Conservation (phyloP, 2,329 filamentous ascomycete species). For the Claviceps maximensis region DNA sequence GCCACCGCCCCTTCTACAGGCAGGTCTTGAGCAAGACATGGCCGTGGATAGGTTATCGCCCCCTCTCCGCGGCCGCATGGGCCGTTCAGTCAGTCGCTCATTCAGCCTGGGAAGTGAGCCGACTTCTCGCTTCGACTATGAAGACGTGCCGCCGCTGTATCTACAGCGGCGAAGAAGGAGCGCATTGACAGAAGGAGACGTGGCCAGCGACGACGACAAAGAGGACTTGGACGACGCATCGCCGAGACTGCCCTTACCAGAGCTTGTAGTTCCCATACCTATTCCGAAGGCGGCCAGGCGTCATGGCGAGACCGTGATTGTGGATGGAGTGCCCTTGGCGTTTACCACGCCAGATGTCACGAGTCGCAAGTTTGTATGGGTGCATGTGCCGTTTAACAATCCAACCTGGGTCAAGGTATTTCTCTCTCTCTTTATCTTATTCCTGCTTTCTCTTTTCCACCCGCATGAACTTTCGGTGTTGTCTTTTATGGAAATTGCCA, state of each 20-base stretch:
- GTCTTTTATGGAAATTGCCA: too few species aligned
- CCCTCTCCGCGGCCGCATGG: slow-evolving; percentile 17
- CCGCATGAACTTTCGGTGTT: too few species aligned
- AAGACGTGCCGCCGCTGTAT: slow-evolving; percentile 20
- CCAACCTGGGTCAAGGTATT: slow-evolving; percentile 43
- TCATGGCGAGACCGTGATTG: slow-evolving; percentile 15
- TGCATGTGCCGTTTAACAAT: slow-evolving; percentile 44
- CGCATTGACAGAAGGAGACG: slow-evolving; percentile 9
- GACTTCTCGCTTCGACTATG: slow-evolving; percentile 18
- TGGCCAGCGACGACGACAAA: slow-evolving; percentile 11
- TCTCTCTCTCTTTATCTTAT: neutral
- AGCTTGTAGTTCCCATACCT: too few species aligned
- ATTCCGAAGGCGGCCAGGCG: slow-evolving; percentile 7
- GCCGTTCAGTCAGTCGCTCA: slow-evolving; percentile 21
- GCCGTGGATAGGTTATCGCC: slow-evolving; percentile 25
- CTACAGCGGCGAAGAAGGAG: slow-evolving; percentile 24
- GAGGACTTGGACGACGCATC: slow-evolving; percentile 15
- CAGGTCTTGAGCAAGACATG: slow-evolving; percentile 25
- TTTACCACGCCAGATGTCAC: slow-evolving; percentile 21
- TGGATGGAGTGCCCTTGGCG: slow-evolving; percentile 16
- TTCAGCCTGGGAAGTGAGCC: slow-evolving; percentile 20
- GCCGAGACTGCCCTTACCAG: too few species aligned
- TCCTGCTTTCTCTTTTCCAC: too few species aligned
- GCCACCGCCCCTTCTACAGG: slow-evolving; percentile 20
- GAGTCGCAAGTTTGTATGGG: slow-evolving; percentile 41